Evolutionary conservation across 345 rosid species (phyloP).

Genomic region (Syzygium grande): DNA sequence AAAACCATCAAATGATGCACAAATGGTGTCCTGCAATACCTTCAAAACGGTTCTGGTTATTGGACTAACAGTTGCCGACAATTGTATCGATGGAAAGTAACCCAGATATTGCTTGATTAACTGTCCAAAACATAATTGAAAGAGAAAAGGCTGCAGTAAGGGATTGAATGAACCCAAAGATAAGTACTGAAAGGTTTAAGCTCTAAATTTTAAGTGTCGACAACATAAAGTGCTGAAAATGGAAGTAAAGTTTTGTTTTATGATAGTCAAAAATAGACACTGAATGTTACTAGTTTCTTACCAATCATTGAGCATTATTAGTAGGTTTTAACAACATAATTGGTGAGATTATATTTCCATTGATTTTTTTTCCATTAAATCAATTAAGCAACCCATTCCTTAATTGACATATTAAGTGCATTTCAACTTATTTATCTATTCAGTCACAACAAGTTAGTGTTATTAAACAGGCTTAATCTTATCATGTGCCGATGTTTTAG

Average conservation of each 20-base stretch:
- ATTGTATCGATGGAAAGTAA: slow-evolving; percentile 73
- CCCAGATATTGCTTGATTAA: slow-evolving; percentile 84
- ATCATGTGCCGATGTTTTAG: neutral
- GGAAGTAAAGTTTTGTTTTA: neutral
- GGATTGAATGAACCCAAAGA: neutral
- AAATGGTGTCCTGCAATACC: slow-evolving; percentile 28
- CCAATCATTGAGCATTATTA: neutral
- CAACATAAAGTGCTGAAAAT: neutral
- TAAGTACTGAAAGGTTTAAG: neutral
- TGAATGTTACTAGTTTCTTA: neutral
- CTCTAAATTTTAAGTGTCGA: neutral
- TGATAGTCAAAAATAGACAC: neutral
- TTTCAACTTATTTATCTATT: neutral
- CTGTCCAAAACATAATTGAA: slow-evolving; percentile 20
- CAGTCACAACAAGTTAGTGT: neutral
- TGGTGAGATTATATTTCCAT: neutral
- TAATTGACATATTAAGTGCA: neutral
- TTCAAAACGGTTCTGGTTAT: slow-evolving; percentile 96
- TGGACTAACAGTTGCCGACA: slow-evolving; percentile 88
- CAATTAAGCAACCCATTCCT: neutral
- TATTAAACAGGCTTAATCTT: neutral
- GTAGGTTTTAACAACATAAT: neutral
- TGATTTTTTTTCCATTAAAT: neutral
- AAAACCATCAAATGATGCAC: neutral
- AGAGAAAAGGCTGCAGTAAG: neutral